Evolutionary conservation across 2,329 filamentous ascomycete genomes (phyloP).

Genomic region (Pseudogymnoascus sp.): DNA sequence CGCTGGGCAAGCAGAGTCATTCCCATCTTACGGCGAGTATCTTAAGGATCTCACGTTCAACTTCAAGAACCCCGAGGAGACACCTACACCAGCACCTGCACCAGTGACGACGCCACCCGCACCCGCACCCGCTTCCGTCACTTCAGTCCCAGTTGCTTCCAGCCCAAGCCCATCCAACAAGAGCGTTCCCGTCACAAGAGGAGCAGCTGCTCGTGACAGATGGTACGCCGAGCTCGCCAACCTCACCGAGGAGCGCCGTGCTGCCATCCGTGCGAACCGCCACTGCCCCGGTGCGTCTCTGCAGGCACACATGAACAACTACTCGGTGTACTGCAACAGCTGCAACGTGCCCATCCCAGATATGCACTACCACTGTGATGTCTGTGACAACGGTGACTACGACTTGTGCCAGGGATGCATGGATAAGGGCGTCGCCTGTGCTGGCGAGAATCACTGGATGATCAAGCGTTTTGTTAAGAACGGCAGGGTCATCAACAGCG

Average conservation of each 20-base stretch:
- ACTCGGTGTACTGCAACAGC: conserved; percentile 89
- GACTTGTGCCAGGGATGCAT: conserved; percentile 83
- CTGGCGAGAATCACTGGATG: conserved; percentile 77
- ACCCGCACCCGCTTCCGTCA: neutral
- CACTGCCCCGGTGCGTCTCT: conserved; percentile 13
- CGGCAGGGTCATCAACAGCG: conserved; percentile 75
- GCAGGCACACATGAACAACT: conserved; percentile 35
- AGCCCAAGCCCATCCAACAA: conserved; percentile 12
- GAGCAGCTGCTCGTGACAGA: conserved; percentile 25
- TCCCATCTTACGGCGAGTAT: conserved; percentile 4
- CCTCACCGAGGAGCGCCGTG: conserved; percentile 23
- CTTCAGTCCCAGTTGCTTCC: neutral
- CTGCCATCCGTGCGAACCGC: conserved; percentile 12
- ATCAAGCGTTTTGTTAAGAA: conserved; percentile 81
- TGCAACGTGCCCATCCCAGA: conserved; percentile 73
- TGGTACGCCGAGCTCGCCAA: conserved; percentile 29
- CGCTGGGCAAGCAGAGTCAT: neutral
- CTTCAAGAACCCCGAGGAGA: conserved; percentile 2
- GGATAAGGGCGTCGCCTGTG: conserved; percentile 66
- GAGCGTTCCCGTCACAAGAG: conserved; percentile 24
- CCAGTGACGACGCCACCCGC: neutral
- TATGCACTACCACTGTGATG: conserved; percentile 88
- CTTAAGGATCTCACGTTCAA: conserved; percentile 10
- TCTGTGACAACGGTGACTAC: conserved; percentile 88
- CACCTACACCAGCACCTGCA: neutral